phyloP scores from a whole-genome alignment of 495 filamentous ascomycete genomes.

The Acidomyces sp. region DNA sequence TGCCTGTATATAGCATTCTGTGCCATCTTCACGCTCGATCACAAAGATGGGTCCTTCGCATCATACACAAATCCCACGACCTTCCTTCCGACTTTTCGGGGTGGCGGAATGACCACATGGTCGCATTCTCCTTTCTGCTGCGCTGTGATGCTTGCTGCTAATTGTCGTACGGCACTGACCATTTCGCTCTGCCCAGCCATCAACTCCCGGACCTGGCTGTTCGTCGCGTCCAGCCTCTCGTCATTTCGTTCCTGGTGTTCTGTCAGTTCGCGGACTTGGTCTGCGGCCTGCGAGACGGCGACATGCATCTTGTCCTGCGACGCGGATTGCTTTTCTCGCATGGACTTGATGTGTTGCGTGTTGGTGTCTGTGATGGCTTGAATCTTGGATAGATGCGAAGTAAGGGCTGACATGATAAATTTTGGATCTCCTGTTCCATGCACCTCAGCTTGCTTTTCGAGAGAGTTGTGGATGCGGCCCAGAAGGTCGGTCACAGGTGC shows the following conservation, averaged over 20 bases:
- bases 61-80: conserved; percentile 22
- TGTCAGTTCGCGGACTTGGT: neutral
- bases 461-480: conserved; percentile 56
- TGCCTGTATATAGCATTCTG: no score
- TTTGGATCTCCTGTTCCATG: conserved; percentile 9
- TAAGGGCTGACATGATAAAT: conserved; percentile 15
- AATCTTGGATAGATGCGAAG: conserved; percentile 16
- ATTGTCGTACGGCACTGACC: conserved; percentile 12
- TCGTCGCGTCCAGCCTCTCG: conserved; percentile 7
- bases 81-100: conserved; percentile 17
- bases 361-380: conserved; percentile 16
- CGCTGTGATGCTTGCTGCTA: conserved; percentile 10
- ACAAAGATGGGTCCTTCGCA: conserved; percentile 14
- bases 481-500: conserved; percentile 45
- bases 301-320: conserved; percentile 10
- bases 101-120: conserved; percentile 18
- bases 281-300: conserved; percentile 8
- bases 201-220: conserved; percentile 14
- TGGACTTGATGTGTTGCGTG: conserved; percentile 10
- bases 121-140: conserved; percentile 8
- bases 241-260: conserved; percentile 1
- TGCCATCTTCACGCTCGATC: no score
- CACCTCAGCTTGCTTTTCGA: conserved; percentile 34
- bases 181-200: conserved; percentile 18
- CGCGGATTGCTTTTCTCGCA: conserved; percentile 10